phyloP scores from a whole-genome alignment of 345 rosid species.

The Lepidium africanum region DNA sequence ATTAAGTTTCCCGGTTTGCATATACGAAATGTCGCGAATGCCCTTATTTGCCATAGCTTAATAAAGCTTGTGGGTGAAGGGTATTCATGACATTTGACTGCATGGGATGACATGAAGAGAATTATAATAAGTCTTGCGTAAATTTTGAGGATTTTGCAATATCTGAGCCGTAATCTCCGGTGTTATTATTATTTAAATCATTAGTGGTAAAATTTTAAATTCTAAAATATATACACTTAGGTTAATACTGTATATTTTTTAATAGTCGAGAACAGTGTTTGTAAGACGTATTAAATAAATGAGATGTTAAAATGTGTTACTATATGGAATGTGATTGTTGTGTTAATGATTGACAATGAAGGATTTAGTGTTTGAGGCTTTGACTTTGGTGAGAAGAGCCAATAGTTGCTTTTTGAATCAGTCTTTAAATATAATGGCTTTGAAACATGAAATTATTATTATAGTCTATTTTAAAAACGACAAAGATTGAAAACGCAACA shows the following conservation, averaged over 20 bases:
- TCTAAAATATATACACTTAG: too few species aligned
- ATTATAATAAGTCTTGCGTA: conserved; percentile 9
- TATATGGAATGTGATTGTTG: neutral
- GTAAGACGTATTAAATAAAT: neutral
- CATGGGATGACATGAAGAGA: conserved; percentile 22
- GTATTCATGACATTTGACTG: conserved; percentile 32
- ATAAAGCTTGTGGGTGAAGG: conserved; percentile 2
- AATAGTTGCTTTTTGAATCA: conserved; percentile 3
- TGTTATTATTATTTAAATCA: neutral
- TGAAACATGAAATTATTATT: neutral
- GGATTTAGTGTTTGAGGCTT: conserved; percentile 20
- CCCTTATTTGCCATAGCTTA: conserved; percentile 20
- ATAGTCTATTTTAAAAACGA: neutral
- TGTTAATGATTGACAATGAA: conserved; percentile 24
- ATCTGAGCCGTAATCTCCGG: conserved; percentile 15
- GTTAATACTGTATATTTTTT: too few species aligned
- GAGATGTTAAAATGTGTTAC: neutral
- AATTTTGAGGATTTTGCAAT: conserved; percentile 10
- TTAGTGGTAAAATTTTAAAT: neutral
- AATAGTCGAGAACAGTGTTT: neutral
- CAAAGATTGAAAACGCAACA: conserved; percentile 6
- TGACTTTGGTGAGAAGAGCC: conserved; percentile 39
- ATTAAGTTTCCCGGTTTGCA: conserved; percentile 20
- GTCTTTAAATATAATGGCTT: conserved; percentile 14
- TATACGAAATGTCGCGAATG: conserved; percentile 34